These are phyloP conservation scores for Chaetomium sp. DNA, from an alignment of 2,329 filamentous ascomycete species.

Conservation along the genomic window DNA sequence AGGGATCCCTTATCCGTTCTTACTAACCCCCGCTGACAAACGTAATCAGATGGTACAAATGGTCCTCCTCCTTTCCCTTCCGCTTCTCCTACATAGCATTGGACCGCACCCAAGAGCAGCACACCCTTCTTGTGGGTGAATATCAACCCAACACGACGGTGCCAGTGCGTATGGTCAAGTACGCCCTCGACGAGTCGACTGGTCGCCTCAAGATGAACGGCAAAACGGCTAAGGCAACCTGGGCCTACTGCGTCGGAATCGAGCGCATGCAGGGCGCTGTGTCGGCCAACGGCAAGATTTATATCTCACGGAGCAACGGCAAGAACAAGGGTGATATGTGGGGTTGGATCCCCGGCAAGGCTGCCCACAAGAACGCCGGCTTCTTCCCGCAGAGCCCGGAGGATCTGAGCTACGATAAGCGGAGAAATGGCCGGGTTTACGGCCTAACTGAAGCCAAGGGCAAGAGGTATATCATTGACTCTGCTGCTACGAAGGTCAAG, in stretches of 20 bases:
- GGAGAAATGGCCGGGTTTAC: slow-evolving; percentile 27
- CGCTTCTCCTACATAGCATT: slow-evolving; percentile 42
- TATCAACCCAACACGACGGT: slow-evolving; percentile 36
- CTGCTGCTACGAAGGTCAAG: slow-evolving; percentile 4
- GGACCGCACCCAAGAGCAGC: slow-evolving; percentile 40
- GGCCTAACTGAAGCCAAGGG: slow-evolving; percentile 27
- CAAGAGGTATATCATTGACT: slow-evolving; percentile 22
- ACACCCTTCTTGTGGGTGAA: slow-evolving; percentile 42
- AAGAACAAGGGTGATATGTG: slow-evolving; percentile 39
- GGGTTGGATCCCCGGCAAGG: slow-evolving; percentile 39
- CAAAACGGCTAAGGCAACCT: slow-evolving; percentile 34
- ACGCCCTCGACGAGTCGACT: slow-evolving; percentile 38
- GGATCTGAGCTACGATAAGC: slow-evolving; percentile 41
- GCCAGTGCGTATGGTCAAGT: slow-evolving; percentile 40
- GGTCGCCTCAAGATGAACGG: slow-evolving; percentile 35
- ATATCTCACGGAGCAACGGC: slow-evolving; percentile 41
- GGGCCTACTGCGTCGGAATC: slow-evolving; percentile 41
- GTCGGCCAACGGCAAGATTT: slow-evolving; percentile 38
- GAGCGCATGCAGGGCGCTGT: slow-evolving; percentile 42
- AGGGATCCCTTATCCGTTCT: slow-evolving; percentile 12
- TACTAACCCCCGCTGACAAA: not conserved
- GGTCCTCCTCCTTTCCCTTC: slow-evolving; percentile 36
- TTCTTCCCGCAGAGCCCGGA: slow-evolving; percentile 39
- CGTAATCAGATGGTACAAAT: slow-evolving; percentile 26
- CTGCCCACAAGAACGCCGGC: slow-evolving; percentile 31